phyloP scores from a whole-genome alignment of 2,329 filamentous ascomycete genomes.

The Metarhizium guizhouense region DNA sequence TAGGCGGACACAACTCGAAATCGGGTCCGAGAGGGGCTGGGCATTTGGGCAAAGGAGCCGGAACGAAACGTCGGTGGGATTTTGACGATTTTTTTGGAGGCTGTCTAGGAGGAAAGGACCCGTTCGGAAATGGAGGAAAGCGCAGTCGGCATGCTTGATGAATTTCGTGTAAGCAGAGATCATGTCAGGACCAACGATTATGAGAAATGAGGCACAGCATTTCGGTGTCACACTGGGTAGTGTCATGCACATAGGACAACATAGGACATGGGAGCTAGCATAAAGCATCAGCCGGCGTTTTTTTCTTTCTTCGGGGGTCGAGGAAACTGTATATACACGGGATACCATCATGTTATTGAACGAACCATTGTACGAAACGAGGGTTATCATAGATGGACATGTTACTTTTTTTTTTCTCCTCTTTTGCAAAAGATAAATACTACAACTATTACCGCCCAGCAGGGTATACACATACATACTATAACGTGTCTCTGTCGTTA shows the following conservation, averaged over 20 bases:
- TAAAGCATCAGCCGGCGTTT: conserved; percentile 28
- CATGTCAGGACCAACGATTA: conserved; percentile 6
- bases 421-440: not conserved
- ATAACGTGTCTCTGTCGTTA: not conserved
- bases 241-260: conserved; percentile 20
- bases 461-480: not conserved
- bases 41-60: conserved; percentile 54
- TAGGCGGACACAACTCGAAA: conserved; percentile 16
- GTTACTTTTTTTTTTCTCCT: not conserved
- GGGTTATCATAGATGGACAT: conserved; percentile 5
- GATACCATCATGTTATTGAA: conserved; percentile 4
- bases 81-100: conserved; percentile 69
- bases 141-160: conserved; percentile 37
- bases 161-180: conserved; percentile 4
- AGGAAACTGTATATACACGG: conserved; percentile 14
- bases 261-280: conserved; percentile 26
- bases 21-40: conserved; percentile 18
- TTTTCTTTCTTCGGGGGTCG: conserved; percentile 12
- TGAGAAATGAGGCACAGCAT: conserved; percentile 4
- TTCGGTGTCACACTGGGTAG: conserved; percentile 10
- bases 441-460: not conserved
- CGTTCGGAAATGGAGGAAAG: conserved; percentile 40
- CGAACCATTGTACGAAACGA: conserved; percentile 2
- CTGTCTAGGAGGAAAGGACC: conserved; percentile 54
- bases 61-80: conserved; percentile 64